These are phyloP conservation scores for Ceratocystis cacaofunesta DNA, from an alignment of 2,329 filamentous ascomycete genomes.

Conservation along the genomic window DNA sequence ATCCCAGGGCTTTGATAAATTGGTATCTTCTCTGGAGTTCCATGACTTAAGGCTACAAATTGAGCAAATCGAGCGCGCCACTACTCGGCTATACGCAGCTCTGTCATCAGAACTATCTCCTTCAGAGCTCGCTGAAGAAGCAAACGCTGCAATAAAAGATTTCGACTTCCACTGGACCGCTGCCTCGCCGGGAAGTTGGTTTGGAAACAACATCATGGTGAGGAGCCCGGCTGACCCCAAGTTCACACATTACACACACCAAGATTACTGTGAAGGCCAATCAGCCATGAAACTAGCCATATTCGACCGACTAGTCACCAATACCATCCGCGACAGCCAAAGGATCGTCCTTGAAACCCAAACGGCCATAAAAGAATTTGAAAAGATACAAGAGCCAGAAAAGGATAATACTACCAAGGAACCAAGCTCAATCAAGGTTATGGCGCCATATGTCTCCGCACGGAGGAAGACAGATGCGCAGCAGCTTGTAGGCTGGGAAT, in stretches of 20 bases:
- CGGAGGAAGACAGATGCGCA: background rate
- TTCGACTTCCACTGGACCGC: constrained; percentile 16
- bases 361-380: background rate
- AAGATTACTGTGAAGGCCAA: constrained; percentile 12
- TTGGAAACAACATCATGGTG: constrained; percentile 3
- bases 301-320: background rate
- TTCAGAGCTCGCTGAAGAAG: constrained; percentile 5
- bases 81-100: background rate
- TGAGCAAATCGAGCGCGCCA: constrained; percentile 6
- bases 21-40: constrained; percentile 5
- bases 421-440: background rate
- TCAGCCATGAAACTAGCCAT: background rate
- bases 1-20: constrained; percentile 2
- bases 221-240: background rate
- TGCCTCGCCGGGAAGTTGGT: constrained; percentile 16
- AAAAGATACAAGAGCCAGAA: background rate
- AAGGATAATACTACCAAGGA: background rate
- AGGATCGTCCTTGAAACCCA: background rate
- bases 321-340: constrained; percentile 8
- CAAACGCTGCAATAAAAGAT: constrained; percentile 10
- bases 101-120: background rate
- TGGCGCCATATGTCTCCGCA: constrained; percentile 11
- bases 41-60: constrained; percentile 11
- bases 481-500: constrained; percentile 6
- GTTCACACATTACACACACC: constrained; percentile 9